Base-by-base conservation (phyloP, 1,139 yeast genomes). In the Blastobotrys petasosporus region DNA sequence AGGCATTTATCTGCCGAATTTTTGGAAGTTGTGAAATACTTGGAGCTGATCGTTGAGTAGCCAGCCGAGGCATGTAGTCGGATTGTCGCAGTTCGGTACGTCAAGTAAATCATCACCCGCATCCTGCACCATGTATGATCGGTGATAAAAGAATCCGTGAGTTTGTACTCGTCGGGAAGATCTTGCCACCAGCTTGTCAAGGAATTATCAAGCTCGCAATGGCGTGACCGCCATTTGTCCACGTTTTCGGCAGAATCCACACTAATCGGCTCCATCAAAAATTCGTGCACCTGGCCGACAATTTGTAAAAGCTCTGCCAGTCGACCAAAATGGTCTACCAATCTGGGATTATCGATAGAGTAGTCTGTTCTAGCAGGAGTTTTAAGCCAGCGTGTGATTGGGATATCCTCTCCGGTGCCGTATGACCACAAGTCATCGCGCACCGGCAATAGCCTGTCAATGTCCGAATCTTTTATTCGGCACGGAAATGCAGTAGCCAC, bases 31-130 rank as follows among this genome's bases (percentile, higher is more conserved):
- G 57, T 54, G 44, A 63, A 59, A 35, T 49, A 55, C 16, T 58
- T 64, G 2, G 65, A 57, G 41, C 60, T 61, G n/a, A 62, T 57
- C 41, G 61, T 59, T 11, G 67, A 62, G 47, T 60, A 65, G 1
- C 65, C 68, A 17, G 63, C 62, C 2, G 67, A 60, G 0, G 66
- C 62, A 46, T 65, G 64, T 12, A 64, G 48, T 41, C 64, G 61
- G 33, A 64, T 60, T 25, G 63, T 49, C 2, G 66, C 54, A 0
- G 66, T 63, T 38, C 60, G 58, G 47, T 64, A 65, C 12, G 58
- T 56, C 3, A 66, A 61, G 42, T 51, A 63, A 5, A 65, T 45
- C 48, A 54, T 55, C 7, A 52, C 45, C 25, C 49, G 48, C 58
- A 54, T 54, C 13, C 54, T 54, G 13, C 37, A 39, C 15, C 51